A percentile compares a stretch with the other conserved stretches of the same genome.
Evolutionary conservation across 495 filamentous ascomycete species (phyloP).

Genomic region (Hypoxylon fragiforme): DNA sequence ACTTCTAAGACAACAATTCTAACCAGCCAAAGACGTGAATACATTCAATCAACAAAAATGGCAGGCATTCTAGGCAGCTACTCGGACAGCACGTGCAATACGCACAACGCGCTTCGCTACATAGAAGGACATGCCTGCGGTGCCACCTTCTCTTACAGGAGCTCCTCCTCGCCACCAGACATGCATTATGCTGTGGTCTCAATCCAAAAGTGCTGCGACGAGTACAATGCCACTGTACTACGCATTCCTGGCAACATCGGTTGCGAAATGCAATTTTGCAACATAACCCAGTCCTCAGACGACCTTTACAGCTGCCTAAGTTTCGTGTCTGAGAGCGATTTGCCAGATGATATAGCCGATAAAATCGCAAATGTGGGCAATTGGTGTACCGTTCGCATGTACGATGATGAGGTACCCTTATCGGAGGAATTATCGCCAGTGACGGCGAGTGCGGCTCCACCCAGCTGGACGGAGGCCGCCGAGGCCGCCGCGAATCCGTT

Average conservation of each 20-base stretch:
- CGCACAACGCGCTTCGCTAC: constrained; percentile 33
- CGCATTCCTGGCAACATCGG: constrained; percentile 34
- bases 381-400: constrained; percentile 25
- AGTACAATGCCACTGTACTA: constrained; percentile 17
- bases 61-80: constrained; percentile 20
- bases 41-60: constrained; percentile 7
- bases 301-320: constrained; percentile 22
- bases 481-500: constrained; percentile 2
- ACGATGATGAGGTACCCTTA: constrained; percentile 15
- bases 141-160: constrained; percentile 27
- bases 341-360: constrained; percentile 20
- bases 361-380: constrained; percentile 6
- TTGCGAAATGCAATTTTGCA: constrained; percentile 36
- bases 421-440: constrained; percentile 13
- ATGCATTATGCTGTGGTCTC: constrained; percentile 36
- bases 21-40: no score
- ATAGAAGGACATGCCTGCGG: constrained; percentile 29
- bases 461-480: constrained; percentile 28
- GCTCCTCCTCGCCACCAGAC: constrained; percentile 22
- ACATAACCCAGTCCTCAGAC: constrained; percentile 2
- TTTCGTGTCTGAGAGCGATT: constrained; percentile 30
- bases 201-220: constrained; percentile 27
- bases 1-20: no score
- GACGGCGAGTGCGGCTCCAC: constrained; percentile 23
- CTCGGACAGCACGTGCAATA: constrained; percentile 29